Evolutionary conservation across 202 grass and related monocot genomes (phyloP).

Genomic region (Dendrocalamus latiflorus): DNA sequence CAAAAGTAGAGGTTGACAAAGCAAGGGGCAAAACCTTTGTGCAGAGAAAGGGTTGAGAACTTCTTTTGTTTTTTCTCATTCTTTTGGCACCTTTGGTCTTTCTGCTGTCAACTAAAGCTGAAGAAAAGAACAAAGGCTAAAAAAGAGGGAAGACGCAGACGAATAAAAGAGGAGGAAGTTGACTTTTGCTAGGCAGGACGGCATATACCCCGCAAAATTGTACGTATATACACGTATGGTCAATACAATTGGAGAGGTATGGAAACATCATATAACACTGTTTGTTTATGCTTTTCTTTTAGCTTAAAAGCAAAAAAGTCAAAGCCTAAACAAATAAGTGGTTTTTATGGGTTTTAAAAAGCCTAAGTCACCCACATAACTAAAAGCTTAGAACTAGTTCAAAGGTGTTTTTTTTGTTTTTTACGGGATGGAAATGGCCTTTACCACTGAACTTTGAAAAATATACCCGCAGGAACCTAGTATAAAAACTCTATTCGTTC

Average conservation of each 20-base stretch:
- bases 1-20: constrained; percentile 40
- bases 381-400: no score
- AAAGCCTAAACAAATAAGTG: no score
- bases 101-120: constrained; percentile 46
- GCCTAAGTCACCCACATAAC: no score
- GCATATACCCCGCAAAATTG: constrained; percentile 8
- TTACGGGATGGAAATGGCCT: no score
- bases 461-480: no score
- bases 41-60: constrained; percentile 30
- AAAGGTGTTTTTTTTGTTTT: no score
- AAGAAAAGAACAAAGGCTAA: constrained; percentile 40
- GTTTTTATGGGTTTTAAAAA: no score
- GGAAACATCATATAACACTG: not conserved
- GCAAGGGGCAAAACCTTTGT: constrained; percentile 29
- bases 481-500: no score
- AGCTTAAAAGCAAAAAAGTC: no score
- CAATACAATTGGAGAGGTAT: not conserved
- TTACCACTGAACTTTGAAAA: no score
- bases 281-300: no score
- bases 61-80: constrained; percentile 38
- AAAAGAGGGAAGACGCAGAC: constrained; percentile 12
- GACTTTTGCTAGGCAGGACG: constrained; percentile 22
- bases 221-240: constrained; percentile 7
- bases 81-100: constrained; percentile 39
- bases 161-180: constrained; percentile 29